phyloP scores from a whole-genome alignment of 495 filamentous ascomycete species.

The Staphylotrichum tortipilum region DNA sequence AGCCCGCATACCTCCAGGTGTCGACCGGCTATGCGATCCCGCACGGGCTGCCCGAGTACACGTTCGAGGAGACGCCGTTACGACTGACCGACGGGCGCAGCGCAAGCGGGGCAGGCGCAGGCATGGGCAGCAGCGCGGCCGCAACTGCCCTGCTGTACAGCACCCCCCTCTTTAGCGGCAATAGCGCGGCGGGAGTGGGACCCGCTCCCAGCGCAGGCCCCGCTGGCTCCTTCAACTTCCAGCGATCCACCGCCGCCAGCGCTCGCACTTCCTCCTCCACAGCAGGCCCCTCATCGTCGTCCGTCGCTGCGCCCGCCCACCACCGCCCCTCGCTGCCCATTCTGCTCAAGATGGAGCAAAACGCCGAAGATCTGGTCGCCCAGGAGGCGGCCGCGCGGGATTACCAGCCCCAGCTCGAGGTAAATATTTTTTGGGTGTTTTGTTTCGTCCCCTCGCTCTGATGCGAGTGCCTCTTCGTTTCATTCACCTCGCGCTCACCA shows the following conservation, averaged over 20 bases:
- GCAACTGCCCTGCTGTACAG: conserved; percentile 20
- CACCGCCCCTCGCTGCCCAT: conserved; percentile 9
- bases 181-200: no score
- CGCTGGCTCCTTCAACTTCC: conserved; percentile 22
- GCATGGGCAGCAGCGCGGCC: conserved; percentile 10
- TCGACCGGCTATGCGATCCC: conserved; percentile 30
- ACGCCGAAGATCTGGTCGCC: conserved; percentile 36
- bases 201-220: conserved; percentile 25
- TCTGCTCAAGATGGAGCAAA: conserved; percentile 34
- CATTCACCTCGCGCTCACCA: conserved; percentile 10
- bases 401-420: conserved; percentile 60
- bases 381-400: conserved; percentile 50
- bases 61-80: conserved; percentile 35
- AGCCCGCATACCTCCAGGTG: conserved; percentile 37
- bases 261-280: conserved; percentile 19
- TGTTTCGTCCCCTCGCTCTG: no score
- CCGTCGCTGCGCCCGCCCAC: conserved; percentile 16
- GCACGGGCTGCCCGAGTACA: conserved; percentile 36
- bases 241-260: conserved; percentile 18
- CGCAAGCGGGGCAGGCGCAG: conserved; percentile 12
- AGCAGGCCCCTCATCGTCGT: conserved; percentile 18
- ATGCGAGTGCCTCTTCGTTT: no score
- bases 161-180: conserved; percentile 17
- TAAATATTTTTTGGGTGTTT: conserved; percentile 25
- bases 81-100: conserved; percentile 21